Evolutionary conservation across 73 alveolate genomes (phyloP).

Genomic region (Paramecium sonneborni): DNA sequence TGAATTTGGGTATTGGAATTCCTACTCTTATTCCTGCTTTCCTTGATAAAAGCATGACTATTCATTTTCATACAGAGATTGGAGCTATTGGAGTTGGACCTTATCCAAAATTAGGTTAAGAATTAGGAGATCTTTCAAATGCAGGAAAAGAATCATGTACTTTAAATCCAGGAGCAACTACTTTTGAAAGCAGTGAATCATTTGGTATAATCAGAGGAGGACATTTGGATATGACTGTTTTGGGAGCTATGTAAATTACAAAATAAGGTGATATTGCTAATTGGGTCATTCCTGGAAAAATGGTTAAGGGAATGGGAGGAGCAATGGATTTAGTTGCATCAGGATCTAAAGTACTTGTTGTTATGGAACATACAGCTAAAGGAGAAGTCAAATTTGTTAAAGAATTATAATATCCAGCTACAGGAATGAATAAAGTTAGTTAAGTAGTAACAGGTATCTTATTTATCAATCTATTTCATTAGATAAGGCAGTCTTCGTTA

Average conservation of each 20-base stretch:
- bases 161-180: conserved; percentile 85
- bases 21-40: conserved; percentile 81
- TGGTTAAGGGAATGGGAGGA: conserved; percentile 95
- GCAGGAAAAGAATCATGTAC: conserved; percentile 96
- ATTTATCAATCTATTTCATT: neutral
- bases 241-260: conserved; percentile 89
- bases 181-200: conserved; percentile 85
- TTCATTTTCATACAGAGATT: conserved; percentile 79
- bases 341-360: conserved; percentile 75
- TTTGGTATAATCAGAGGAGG: conserved; percentile 95
- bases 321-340: conserved; percentile 90
- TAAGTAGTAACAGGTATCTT: conserved; percentile 75
- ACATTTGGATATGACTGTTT: conserved; percentile 81
- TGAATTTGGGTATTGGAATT: conserved; percentile 88
- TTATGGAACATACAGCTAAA: conserved; percentile 88
- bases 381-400: conserved; percentile 75
- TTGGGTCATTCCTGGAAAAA: conserved; percentile 97
- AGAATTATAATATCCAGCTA: conserved; percentile 77
- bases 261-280: conserved; percentile 93
- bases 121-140: conserved; percentile 89
- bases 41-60: conserved; percentile 62
- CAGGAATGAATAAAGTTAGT: conserved; percentile 79
- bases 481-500: conserved; percentile 77
- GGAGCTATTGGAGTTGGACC: conserved; percentile 90
- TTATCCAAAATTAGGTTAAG: conserved; percentile 79